Evolutionary conservation across 768 basidiomycete genomes (phyloP), one percentile per base, ranked within the genome.

Genomic region (Psilocybe cyanescens): DNA sequence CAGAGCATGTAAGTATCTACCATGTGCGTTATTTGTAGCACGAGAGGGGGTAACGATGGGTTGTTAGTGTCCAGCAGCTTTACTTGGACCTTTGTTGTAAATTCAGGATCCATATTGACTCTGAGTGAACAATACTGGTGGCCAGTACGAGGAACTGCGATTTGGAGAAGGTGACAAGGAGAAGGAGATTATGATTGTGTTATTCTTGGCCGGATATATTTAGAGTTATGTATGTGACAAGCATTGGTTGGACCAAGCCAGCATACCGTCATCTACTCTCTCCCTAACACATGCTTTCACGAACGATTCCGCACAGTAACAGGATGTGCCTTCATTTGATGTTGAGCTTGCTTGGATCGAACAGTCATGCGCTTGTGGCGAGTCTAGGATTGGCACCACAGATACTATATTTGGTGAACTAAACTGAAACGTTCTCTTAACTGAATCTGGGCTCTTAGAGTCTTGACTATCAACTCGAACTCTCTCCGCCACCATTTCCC

Each of bases 1-100:
- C 92, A 94, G 55, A 94, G 68, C 91, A 94, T 92, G 75, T 89
- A 92, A 58, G 89, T 88, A 67, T 86, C 86, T 51, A 85, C 84
- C 57, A 94, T 73, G 62, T 76, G 76, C 48, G 87, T 92, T 62
- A 89, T 77, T 64, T 91, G 88, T 58, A 94, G 76, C 16, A 78
- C 87, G 45, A 92, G 78, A 48, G 83, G 80, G 14, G 88, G 87
- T 51, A 83, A 71, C 16, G 81, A 77, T 49, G 79, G 73, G 63
- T 86, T 83, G 37, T 77, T 72, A 6, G 87, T 75, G 30, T 79
- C 70, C 60, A 89, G 65, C 66, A 84, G 83, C 57, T 74, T 78
- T 51, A 83, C 82, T 45, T 78, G 70, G 57, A 88, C 80, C 16
- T 65, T 63, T 41, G 61, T 69, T 39, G 61, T 57, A 30, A 59